These are phyloP conservation scores for Pestalotiopsis sp. DNA, from an alignment of 2,329 filamentous ascomycete genomes.

Conservation along the genomic window DNA sequence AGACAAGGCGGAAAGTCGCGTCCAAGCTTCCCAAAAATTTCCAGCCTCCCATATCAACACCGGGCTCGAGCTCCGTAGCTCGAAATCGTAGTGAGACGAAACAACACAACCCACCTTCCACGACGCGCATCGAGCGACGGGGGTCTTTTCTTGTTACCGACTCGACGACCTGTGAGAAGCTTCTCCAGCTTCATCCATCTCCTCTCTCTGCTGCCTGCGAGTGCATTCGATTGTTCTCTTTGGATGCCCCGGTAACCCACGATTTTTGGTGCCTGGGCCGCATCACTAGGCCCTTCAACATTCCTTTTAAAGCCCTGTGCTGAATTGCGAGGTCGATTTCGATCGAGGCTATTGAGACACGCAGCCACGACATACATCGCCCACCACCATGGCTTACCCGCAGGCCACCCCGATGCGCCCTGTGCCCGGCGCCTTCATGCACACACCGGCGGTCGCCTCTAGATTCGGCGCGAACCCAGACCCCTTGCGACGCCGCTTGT, in stretches of 20 bases:
- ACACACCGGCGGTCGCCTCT: slow-evolving; percentile 68
- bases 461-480: slow-evolving; percentile 48
- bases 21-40: slow-evolving; percentile 31
- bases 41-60: slow-evolving; percentile 22
- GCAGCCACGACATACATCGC: slow-evolving; percentile 12
- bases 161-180: not conserved
- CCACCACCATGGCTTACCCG: slow-evolving; percentile 53
- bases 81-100: slow-evolving; percentile 6
- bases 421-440: slow-evolving; percentile 75
- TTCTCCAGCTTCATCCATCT: slow-evolving; percentile 1
- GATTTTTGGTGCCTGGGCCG: slow-evolving; percentile 23
- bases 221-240: slow-evolving; percentile 20
- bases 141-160: not conserved
- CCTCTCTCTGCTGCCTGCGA: slow-evolving; percentile 4
- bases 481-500: slow-evolving; percentile 55
- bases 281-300: slow-evolving; percentile 21
- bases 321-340: not conserved
- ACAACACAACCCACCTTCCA: slow-evolving; percentile 1
- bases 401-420: slow-evolving; percentile 69
- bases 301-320: slow-evolving; percentile 4
- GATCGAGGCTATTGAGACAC: slow-evolving; percentile 21
- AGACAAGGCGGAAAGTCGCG: slow-evolving; percentile 20
- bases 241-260: slow-evolving; percentile 34
- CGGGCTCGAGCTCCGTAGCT: slow-evolving; percentile 1
- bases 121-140: slow-evolving; percentile 3